phyloP scores from a whole-genome alignment of 176 grass and related monocot species.

The Panicum miliaceum region DNA sequence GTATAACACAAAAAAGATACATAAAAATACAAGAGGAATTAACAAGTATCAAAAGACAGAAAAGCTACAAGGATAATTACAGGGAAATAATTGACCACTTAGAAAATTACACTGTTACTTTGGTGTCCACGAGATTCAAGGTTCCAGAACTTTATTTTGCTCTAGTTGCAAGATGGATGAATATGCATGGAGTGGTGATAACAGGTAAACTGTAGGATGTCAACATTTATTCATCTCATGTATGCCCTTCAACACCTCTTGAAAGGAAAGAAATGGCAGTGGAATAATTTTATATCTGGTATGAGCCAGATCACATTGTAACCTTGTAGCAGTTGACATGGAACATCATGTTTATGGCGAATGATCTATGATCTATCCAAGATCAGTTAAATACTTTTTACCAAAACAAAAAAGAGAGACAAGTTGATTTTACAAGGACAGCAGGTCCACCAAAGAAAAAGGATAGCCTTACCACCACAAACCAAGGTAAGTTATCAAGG shows the following conservation, averaged over 20 bases:
- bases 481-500: conserved; percentile 75
- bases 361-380: neutral
- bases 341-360: neutral
- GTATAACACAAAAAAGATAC: neutral
- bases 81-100: neutral
- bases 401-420: neutral
- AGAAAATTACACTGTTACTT: conserved; percentile 1
- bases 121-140: neutral
- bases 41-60: neutral
- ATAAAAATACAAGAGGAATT: neutral
- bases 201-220: neutral
- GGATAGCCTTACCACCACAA: conserved; percentile 89
- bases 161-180: neutral
- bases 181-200: neutral
- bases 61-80: neutral
- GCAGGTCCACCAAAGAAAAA: neutral
- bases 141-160: neutral
- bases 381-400: neutral
- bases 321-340: too few relatives aligned
- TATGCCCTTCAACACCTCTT: neutral
- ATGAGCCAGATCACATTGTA: too few relatives aligned
- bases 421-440: neutral
- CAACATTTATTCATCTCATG: neutral
- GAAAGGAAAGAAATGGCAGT: neutral
- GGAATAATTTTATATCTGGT: neutral